A percentile compares a stretch with the other conserved stretches of the same genome.
Conservation (phyloP, 2,329 filamentous ascomycete genomes). For the Paracorniculantispora psalliotae region DNA sequence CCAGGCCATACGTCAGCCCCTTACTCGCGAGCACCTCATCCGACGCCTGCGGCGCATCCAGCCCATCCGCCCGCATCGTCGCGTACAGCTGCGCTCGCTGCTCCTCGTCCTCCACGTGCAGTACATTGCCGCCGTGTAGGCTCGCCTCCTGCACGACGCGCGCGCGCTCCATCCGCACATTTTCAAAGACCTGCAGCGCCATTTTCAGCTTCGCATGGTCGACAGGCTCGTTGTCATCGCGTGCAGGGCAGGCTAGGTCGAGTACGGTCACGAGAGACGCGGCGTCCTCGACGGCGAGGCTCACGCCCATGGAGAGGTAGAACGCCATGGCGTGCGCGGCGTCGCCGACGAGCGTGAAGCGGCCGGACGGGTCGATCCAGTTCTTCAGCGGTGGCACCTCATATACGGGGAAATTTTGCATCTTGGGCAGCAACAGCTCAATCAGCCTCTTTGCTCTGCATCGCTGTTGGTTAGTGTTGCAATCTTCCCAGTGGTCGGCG, state of each 20-base stretch:
- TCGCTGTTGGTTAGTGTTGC: background rate
- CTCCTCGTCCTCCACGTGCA: conserved; percentile 8
- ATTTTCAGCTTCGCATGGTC: background rate
- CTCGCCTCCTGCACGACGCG: conserved; percentile 16
- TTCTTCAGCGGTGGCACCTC: conserved; percentile 15
- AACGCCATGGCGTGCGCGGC: conserved; percentile 20
- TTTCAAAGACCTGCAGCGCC: conserved; percentile 14
- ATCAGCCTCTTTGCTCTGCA: conserved; percentile 15
- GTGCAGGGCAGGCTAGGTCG: conserved; percentile 11
- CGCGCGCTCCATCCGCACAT: conserved; percentile 12
- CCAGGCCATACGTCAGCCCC: conserved; percentile 8
- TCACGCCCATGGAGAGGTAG: conserved; percentile 20
- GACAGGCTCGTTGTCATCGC: background rate
- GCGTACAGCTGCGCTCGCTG: conserved; percentile 14
- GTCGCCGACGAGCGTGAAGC: conserved; percentile 17
- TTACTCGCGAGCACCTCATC: background rate
- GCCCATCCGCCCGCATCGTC: conserved; percentile 7
- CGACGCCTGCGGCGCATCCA: background rate
- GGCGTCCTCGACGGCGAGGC: conserved; percentile 19
- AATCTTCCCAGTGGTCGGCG: background rate
- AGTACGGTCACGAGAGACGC: conserved; percentile 15
- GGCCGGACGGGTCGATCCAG: conserved; percentile 15
- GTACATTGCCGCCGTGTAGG: conserved; percentile 15
- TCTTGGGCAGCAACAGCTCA: conserved; percentile 11
- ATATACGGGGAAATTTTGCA: conserved; percentile 18